Evolutionary conservation across 106 monocot species (phyloP).

Genomic region (Cymbidium sinense): DNA sequence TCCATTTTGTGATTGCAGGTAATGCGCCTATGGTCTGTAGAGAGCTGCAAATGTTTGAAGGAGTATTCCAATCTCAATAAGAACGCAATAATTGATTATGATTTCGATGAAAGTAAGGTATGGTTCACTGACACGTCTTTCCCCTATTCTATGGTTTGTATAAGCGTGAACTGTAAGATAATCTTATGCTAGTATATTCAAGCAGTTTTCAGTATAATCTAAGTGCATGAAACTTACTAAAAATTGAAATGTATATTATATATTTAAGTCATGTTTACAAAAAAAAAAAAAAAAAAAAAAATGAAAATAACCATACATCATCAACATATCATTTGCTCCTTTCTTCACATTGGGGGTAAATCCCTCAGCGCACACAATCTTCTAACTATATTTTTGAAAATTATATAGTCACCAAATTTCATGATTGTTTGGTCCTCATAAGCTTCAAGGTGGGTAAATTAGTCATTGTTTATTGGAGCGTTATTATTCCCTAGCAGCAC

Average conservation of each 20-base stretch:
- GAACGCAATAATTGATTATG: slow-evolving; percentile 50
- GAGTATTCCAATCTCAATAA: slow-evolving; percentile 40
- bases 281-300: too few relatives aligned
- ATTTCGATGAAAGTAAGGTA: slow-evolving; percentile 96
- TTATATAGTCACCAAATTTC: too few relatives aligned
- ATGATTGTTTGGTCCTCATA: too few relatives aligned
- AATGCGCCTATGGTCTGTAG: slow-evolving; percentile 74
- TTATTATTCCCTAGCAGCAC: too few relatives aligned
- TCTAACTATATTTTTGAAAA: too few relatives aligned
- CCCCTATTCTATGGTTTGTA: neutral
- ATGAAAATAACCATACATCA: too few relatives aligned
- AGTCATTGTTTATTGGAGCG: too few relatives aligned
- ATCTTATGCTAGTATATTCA: neutral
- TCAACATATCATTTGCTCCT: too few relatives aligned
- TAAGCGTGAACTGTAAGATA: neutral
- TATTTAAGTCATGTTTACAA: too few relatives aligned
- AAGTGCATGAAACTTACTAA: neutral
- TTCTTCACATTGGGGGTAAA: too few relatives aligned
- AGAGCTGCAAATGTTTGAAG: slow-evolving; percentile 59
- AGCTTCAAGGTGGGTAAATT: too few relatives aligned
- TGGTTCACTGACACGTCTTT: neutral
- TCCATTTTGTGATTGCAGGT: slow-evolving; percentile 26
- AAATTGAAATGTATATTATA: neutral
- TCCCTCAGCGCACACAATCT: too few relatives aligned
- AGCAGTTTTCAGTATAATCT: neutral